A percentile compares a stretch with the other conserved stretches of the same genome.
Conservation (phyloP, 495 filamentous ascomycete genomes). For the Penicillium nucicola region DNA sequence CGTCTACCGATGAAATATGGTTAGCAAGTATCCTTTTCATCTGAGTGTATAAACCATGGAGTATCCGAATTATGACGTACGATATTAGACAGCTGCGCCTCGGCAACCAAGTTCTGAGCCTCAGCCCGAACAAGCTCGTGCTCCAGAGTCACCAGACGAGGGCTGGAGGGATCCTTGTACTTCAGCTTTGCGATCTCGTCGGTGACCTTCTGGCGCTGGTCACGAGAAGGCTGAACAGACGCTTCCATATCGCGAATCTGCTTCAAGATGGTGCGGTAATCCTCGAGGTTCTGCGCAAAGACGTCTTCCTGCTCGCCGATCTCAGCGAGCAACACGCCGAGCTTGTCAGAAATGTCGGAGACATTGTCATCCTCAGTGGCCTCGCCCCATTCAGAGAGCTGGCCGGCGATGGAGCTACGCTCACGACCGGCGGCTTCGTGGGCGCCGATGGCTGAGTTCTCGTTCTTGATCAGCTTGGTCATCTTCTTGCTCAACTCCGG, state of each 20-base stretch:
- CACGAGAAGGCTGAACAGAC: constrained; percentile 86
- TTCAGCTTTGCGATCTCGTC: constrained; percentile 91
- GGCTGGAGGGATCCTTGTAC: constrained; percentile 78
- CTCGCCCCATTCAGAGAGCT: constrained; percentile 97
- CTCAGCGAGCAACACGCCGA: constrained; percentile 87
- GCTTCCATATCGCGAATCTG: constrained; percentile 87
- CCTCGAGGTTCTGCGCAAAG: constrained; percentile 84
- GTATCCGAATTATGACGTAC: constrained; percentile 39
- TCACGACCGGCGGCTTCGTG: constrained; percentile 81
- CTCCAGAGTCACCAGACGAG: constrained; percentile 76
- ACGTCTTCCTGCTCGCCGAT: constrained; percentile 87
- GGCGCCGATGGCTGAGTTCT: constrained; percentile 77
- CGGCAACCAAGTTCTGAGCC: constrained; percentile 91
- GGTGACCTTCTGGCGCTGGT: constrained; percentile 75
- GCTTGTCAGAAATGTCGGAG: constrained; percentile 87
- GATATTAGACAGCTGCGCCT: constrained; percentile 93
- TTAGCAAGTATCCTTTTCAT: constrained; percentile 4
- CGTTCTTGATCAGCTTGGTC: constrained; percentile 85
- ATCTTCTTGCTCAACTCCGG: constrained; percentile 82
- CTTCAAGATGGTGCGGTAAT: constrained; percentile 76
- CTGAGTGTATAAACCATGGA: not conserved
- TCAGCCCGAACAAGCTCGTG: constrained; percentile 95
- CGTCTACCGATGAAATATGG: constrained; percentile 51
- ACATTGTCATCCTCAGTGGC: constrained; percentile 80
- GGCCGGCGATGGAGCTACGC: constrained; percentile 75